These are phyloP conservation scores for Amanita phalloides DNA, from an alignment of 768 basidiomycete species.

Conservation along the genomic window DNA sequence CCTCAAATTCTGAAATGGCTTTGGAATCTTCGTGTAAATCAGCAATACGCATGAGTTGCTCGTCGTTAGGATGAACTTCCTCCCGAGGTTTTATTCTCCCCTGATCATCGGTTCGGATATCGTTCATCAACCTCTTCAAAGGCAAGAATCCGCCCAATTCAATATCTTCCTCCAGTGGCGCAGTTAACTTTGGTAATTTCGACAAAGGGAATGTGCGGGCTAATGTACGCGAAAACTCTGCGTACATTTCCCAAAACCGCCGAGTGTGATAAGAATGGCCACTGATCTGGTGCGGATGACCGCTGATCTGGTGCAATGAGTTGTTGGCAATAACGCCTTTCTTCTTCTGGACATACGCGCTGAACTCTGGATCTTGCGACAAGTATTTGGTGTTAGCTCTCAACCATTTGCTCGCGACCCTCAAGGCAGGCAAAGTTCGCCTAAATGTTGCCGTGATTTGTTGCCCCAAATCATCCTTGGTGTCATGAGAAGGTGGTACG, in stretches of 20 bases:
- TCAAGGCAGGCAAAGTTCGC: conserved; percentile 75
- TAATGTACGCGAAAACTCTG: conserved; percentile 53
- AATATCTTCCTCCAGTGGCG: conserved; percentile 79
- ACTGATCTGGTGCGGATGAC: conserved; percentile 22
- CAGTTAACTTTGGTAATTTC: conserved; percentile 43
- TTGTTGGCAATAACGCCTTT: conserved; percentile 10
- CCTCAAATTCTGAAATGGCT: conserved; percentile 47
- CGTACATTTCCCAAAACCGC: conserved; percentile 65
- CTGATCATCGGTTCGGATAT: conserved; percentile 13
- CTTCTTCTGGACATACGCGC: conserved; percentile 18
- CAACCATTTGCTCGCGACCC: conserved; percentile 88
- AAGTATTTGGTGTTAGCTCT: conserved; percentile 65
- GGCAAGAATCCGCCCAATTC: conserved; percentile 87
- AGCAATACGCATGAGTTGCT: conserved; percentile 87
- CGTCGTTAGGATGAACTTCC: conserved; percentile 80
- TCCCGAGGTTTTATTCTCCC: conserved; percentile 16
- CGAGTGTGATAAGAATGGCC: conserved; percentile 28
- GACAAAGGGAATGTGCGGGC: conserved; percentile 56
- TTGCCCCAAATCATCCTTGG: conserved; percentile 55
- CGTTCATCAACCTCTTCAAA: conserved; percentile 46
- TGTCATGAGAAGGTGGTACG: conserved; percentile 44
- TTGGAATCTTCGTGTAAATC: conserved; percentile 73
- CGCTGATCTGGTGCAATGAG: conserved; percentile 19
- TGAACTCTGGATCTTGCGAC: conserved; percentile 30
- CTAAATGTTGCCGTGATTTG: conserved; percentile 81